These are phyloP conservation scores for Saksenaea oblongispora DNA, from an alignment of 371 early-diverging fungal species.

Conservation along the genomic window DNA sequence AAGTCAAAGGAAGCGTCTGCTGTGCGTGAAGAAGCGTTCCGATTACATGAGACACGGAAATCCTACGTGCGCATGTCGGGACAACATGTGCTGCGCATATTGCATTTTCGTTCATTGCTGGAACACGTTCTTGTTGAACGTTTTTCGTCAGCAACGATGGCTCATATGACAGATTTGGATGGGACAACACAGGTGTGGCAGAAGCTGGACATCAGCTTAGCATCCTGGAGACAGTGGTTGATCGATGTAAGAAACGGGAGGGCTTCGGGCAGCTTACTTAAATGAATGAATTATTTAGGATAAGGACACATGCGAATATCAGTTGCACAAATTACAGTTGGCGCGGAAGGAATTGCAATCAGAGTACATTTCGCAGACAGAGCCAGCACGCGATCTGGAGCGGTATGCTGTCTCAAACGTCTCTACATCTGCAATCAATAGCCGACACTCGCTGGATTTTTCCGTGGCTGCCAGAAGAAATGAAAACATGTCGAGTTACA, in stretches of 20 bases:
- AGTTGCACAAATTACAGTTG: constrained; percentile 32
- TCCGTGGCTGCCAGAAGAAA: constrained; percentile 3
- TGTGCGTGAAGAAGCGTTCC: constrained; percentile 71
- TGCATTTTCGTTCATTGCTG: constrained; percentile 42
- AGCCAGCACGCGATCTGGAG: constrained; percentile 43
- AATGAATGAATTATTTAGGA: constrained; percentile 28
- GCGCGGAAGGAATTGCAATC: constrained; percentile 34
- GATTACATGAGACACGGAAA: constrained; percentile 68
- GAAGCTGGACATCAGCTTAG: constrained; percentile 33
- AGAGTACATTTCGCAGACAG: constrained; percentile 36
- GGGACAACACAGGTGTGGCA: constrained; percentile 42
- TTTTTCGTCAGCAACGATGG: constrained; percentile 38
- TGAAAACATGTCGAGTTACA: constrained; percentile 18
- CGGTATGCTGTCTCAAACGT: constrained; percentile 21
- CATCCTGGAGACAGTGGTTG: constrained; percentile 52
- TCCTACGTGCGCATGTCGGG: constrained; percentile 58
- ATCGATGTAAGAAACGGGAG: constrained; percentile 27
- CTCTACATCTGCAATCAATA: constrained; percentile 7
- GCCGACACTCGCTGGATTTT: constrained; percentile 36
- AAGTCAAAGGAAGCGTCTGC: constrained; percentile 72
- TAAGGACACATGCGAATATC: constrained; percentile 44
- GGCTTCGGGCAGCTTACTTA: background rate
- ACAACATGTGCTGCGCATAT: constrained; percentile 45
- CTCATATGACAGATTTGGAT: constrained; percentile 44
- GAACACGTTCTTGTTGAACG: constrained; percentile 44